Evolutionary conservation across 176 grass and related monocot species (phyloP).

Genomic region (Leersia perrieri): DNA sequence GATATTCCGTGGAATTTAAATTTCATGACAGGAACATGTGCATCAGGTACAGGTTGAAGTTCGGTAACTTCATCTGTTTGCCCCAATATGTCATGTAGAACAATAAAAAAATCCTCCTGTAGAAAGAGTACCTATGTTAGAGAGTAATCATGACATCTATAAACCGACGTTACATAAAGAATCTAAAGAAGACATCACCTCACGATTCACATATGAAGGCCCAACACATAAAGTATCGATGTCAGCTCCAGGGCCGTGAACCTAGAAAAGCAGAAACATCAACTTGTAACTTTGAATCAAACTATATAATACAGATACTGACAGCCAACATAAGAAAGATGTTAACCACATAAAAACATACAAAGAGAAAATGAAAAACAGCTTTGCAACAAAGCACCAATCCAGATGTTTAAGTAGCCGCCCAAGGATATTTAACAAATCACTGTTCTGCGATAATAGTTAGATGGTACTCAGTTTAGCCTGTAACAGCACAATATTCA

Average conservation of each 20-base stretch:
- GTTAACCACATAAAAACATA: neutral
- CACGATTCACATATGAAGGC: constrained; percentile 93
- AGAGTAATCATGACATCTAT: neutral
- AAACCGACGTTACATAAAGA: neutral
- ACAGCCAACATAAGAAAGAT: neutral
- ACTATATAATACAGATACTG: neutral
- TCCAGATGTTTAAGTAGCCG: neutral
- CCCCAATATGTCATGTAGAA: constrained; percentile 72
- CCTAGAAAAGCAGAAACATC: constrained; percentile 44
- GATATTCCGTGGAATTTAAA: constrained; percentile 97
- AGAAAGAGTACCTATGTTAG: constrained; percentile 30
- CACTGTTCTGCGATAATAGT: neutral
- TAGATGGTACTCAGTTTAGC: neutral
- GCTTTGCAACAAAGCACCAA: neutral
- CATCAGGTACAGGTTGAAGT: constrained; percentile 88
- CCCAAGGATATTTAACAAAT: neutral
- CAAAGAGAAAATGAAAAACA: neutral
- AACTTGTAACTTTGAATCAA: neutral
- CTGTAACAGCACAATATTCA: neutral
- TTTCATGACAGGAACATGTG: constrained; percentile 98
- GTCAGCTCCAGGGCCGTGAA: constrained; percentile 94
- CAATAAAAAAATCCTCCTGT: constrained; percentile 98
- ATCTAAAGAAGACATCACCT: constrained; percentile 54
- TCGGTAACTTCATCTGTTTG: constrained; percentile 82
- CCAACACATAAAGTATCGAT: constrained; percentile 95